Evolutionary conservation across 345 rosid genomes (phyloP).

Genomic region (Adansonia digitata): DNA sequence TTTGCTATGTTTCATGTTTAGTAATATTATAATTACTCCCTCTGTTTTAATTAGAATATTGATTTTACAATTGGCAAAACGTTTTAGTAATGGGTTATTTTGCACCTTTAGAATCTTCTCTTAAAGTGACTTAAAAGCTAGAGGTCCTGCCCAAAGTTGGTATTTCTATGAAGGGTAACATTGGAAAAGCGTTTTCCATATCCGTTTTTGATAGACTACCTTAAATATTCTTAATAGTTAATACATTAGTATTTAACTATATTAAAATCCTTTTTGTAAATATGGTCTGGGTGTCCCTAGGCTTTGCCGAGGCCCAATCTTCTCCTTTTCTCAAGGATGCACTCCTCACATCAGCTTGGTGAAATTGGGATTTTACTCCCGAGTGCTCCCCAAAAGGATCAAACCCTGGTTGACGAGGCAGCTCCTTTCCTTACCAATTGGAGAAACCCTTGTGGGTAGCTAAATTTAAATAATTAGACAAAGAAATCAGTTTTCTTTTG

Average conservation of each 20-base stretch:
- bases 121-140: background rate
- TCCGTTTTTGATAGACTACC: background rate
- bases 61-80: no score
- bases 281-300: background rate
- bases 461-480: background rate
- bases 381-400: background rate
- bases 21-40: background rate
- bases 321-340: background rate
- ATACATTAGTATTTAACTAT: background rate
- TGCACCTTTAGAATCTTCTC: background rate
- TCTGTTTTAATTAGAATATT: no score
- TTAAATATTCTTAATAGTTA: background rate
- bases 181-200: background rate
- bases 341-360: background rate
- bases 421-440: background rate
- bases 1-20: background rate
- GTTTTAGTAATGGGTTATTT: background rate
- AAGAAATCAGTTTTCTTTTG: background rate
- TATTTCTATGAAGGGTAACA: background rate
- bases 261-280: background rate
- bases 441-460: background rate
- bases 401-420: background rate
- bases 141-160: background rate
- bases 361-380: background rate
- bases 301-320: background rate